Evolutionary conservation across 208 protist species (phyloP).

Genomic region (Trypanosoma theileri): DNA sequence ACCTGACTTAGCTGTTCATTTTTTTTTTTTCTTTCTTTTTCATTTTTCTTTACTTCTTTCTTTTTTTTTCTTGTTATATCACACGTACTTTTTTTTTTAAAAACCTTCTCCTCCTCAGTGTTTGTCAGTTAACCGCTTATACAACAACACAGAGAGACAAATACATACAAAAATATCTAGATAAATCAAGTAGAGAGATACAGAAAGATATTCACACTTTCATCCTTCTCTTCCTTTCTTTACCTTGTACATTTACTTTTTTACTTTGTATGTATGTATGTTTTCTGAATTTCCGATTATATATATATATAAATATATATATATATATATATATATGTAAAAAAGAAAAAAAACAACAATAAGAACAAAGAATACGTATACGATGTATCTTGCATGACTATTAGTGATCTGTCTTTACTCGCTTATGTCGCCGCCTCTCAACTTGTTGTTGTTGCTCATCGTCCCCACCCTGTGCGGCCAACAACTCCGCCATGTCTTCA

Average conservation of each 20-base stretch:
- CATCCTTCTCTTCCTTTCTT: conserved; percentile 4
- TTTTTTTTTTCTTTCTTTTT: no score
- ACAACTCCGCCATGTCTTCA: conserved; percentile 62
- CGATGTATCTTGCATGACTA: conserved; percentile 5
- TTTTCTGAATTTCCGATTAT: background rate
- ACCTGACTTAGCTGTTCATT: no score
- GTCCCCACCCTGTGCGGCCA: conserved; percentile 30
- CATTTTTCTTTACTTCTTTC: no score
- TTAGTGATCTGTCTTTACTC: conserved; percentile 30
- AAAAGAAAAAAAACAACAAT: conserved; percentile 21
- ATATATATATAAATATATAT: background rate
- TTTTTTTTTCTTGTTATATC: background rate
- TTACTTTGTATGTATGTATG: background rate
- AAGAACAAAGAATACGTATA: no score
- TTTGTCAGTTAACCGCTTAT: background rate
- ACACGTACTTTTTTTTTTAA: background rate
- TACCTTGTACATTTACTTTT: conserved; percentile 16
- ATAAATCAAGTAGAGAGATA: no score
- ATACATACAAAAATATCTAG: background rate
- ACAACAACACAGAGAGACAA: background rate
- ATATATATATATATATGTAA: conserved; percentile 37
- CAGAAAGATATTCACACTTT: background rate
- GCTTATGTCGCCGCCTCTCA: conserved; percentile 25
- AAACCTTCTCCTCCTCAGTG: conserved; percentile 14
- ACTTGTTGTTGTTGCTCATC: conserved; percentile 3